A percentile compares a stretch with the other conserved stretches of the same genome.
phyloP scores from a whole-genome alignment of 2,329 filamentous ascomycete genomes.

The Cladophialophora yegresii region DNA sequence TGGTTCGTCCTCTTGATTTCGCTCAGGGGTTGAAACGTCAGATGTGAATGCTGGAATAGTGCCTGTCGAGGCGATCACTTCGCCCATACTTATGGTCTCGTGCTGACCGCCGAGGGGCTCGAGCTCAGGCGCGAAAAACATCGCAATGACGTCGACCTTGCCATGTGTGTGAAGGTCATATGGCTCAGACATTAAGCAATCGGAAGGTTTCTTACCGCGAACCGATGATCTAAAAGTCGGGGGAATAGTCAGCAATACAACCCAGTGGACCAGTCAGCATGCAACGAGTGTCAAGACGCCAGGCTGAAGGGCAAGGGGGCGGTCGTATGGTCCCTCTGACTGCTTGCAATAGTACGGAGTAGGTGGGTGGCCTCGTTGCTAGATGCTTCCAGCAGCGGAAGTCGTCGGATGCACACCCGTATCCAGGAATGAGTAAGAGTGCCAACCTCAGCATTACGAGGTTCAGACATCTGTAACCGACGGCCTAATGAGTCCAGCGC shows the following conservation, averaged over 20 bases:
- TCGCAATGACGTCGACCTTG: constrained; percentile 22
- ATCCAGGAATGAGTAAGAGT: constrained; percentile 3
- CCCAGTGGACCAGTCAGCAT: not conserved
- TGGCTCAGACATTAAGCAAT: constrained; percentile 15
- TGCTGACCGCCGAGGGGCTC: constrained; percentile 6
- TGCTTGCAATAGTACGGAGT: not conserved
- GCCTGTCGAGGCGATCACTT: constrained; percentile 7
- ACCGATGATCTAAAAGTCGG: constrained; percentile 8
- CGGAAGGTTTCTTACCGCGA: constrained; percentile 2
- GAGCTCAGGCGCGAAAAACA: constrained; percentile 4
- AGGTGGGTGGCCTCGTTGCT: not conserved
- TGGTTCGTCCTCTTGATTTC: not conserved
- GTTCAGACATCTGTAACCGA: not conserved
- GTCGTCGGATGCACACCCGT: constrained; percentile 18
- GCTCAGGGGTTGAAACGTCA: not conserved
- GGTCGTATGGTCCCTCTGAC: constrained; percentile 9
- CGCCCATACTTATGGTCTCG: constrained; percentile 26
- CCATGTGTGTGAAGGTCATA: constrained; percentile 12
- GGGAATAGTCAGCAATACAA: constrained; percentile 20
- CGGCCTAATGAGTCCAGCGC: constrained; percentile 2
- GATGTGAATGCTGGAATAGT: constrained; percentile 10
- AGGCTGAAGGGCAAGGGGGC: constrained; percentile 23
- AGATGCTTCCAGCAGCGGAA: constrained; percentile 17
- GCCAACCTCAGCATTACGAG: constrained; percentile 3
- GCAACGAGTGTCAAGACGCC: not conserved